Evolutionary conservation across 441 rosid species (phyloP), one percentile per base, ranked within the genome.

Genomic region (Adansonia gregorii): DNA sequence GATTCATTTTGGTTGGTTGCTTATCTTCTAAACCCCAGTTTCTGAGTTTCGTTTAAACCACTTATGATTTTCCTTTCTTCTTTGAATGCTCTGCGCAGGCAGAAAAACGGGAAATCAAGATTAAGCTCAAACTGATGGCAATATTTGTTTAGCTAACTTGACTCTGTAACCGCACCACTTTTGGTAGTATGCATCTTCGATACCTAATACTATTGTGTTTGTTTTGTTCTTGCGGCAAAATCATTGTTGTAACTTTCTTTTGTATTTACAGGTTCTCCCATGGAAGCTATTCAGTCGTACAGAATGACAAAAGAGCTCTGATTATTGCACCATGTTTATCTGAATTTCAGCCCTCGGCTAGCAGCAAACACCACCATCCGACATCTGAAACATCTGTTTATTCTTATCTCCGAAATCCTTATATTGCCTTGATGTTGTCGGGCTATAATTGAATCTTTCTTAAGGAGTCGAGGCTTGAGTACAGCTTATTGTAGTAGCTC

Each of bases 1-100:
- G 97, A 93, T 83, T 82, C 91, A 8, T 94, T 91, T 83, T 94
- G 98, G 98, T 94, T 31, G 61, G 93, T 82, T 73, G 8, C 86
- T 20, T 7, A 56, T 76, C 80, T 56, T 49, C 45, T 15, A 76
- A 15, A 24, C 20, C 71, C 4, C 56, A 2, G 67, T 72, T 61
- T 65, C 72, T 61, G 15, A 5, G 39, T 52, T 27, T 41, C 17
- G 15, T 48, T 20, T 14, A 15, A 59, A 56, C 65, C 72, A 35
- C 66, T 72, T 69, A 54, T 55, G 39, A 0, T 56, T 68, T 51
- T 8, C 27, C 83, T 27, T 68, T 65, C n/a, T 48, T 2, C 59
- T 68, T 59, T 31, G 1, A 35, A 73, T 76, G 72, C 48, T 76
- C 54, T 74, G 65, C 68, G 76, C 90, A 91, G 94, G 94, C 93